Conservation (phyloP, 345 rosid species). For the Populus tremula region DNA sequence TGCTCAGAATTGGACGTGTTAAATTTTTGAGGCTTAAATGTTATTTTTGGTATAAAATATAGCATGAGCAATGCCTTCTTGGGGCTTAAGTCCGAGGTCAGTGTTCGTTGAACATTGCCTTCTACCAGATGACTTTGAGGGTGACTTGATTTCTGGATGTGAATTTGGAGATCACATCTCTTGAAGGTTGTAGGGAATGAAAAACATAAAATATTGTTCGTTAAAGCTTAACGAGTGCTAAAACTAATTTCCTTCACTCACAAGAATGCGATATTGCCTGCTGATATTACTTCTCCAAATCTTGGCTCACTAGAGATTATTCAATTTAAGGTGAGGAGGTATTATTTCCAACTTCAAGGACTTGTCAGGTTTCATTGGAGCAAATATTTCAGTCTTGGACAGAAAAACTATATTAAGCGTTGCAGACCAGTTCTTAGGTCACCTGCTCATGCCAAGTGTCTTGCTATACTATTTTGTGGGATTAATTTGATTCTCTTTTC, state of each 20-base stretch:
- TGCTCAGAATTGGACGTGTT: background rate
- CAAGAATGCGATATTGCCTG: background rate
- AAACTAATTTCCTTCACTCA: background rate
- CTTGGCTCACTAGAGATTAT: conserved; percentile 7
- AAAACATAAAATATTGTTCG: background rate
- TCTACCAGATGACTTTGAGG: background rate
- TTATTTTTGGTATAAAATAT: background rate
- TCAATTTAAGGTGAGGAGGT: conserved; percentile 1
- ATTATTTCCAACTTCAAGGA: background rate
- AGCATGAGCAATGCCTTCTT: background rate
- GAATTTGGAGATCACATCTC: background rate
- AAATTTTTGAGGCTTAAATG: conserved; percentile 1
- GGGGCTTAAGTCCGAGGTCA: background rate
- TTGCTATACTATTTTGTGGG: conserved; percentile 6
- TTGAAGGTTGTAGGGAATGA: conserved; percentile 3
- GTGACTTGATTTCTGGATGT: conserved; percentile 3
- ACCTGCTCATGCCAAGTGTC: background rate
- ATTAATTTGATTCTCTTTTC: background rate
- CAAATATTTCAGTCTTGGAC: conserved; percentile 11
- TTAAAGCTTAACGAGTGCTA: background rate
- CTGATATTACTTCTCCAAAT: conserved; percentile 2
- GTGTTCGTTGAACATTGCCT: background rate
- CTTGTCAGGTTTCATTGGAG: background rate
- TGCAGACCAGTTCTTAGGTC: conserved; percentile 6
- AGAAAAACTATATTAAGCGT: background rate